Evolutionary conservation across 768 basidiomycete genomes (phyloP), one percentile per base, ranked within the genome.

Genomic region (Termitomyces sp.): DNA sequence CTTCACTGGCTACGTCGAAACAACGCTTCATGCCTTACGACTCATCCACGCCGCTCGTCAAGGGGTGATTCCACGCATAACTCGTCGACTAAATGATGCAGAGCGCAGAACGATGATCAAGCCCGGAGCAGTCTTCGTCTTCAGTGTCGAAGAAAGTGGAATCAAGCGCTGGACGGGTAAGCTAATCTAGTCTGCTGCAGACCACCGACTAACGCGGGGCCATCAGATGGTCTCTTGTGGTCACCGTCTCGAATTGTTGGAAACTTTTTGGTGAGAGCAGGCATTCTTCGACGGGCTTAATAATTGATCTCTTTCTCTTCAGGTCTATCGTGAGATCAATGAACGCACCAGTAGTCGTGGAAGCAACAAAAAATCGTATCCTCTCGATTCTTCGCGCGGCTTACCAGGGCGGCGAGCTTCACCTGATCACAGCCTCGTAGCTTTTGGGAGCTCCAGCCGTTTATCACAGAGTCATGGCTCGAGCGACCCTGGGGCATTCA

Each of bases 161-260:
- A 94, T 95, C 74, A 92, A 91, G 71, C 81, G 92, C 16, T 92
- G 92, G 89, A 95, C 92, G 38, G 92, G 88, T 75, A 64, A 58
- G 73, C 65, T 67, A 45, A 59, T 44, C 49, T 49, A 56, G 36
- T 53, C 64, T 48, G 55, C 45, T 60, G 46, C 54, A 50, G 44
- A 63, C 55, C 50, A 56, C 58, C 65, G 64, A 63, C 61, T 66
- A 62, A 65, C 46, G 61, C 62, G 65, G 49, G 58, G 18, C 45
- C 46, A 58, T 50, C 57, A 84, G 83, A 85, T 67, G 83, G 87
- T 42, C 72, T 90, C 22, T 75, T 88, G 12, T 95, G 92, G 92
- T 90, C 88, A 20, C 91, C 92, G 0, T 91, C 89, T 62, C 82
- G 92, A 8, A 94, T 93, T 65, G 84, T 91, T 24, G 89, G 89